Conservation (phyloP, 1,139 yeast genomes). For the Nematodospora anomalae region DNA sequence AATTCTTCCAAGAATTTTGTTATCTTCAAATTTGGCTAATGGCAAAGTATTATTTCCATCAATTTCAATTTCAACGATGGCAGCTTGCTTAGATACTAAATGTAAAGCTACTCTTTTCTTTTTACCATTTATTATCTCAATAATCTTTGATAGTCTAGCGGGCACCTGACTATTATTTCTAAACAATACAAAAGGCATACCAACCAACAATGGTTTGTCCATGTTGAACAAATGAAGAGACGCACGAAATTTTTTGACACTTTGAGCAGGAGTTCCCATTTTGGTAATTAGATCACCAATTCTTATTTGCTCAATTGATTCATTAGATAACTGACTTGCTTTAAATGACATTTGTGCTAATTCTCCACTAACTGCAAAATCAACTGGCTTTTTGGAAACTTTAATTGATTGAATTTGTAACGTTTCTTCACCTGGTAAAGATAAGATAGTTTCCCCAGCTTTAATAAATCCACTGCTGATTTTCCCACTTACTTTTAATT, state of each 20-base stretch:
- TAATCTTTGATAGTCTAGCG: constrained; percentile 62
- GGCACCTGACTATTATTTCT: constrained; percentile 80
- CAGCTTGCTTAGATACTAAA: constrained; percentile 70
- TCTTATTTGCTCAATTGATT: constrained; percentile 48
- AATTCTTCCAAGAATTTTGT: constrained; percentile 71
- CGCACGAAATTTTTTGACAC: constrained; percentile 54
- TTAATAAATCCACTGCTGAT: constrained; percentile 74
- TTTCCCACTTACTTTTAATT: constrained; percentile 63
- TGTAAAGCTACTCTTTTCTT: constrained; percentile 64
- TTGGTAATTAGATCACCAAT: constrained; percentile 75
- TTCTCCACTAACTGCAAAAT: constrained; percentile 68
- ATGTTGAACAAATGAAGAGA: constrained; percentile 68
- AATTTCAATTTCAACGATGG: constrained; percentile 67
- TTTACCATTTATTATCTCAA: constrained; percentile 39
- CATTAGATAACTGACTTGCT: constrained; percentile 39
- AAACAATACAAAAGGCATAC: constrained; percentile 80
- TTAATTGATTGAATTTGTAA: constrained; percentile 36
- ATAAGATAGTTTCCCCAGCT: constrained; percentile 67
- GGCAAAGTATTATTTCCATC: constrained; percentile 59
- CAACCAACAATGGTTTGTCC: constrained; percentile 73
- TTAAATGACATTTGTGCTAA: constrained; percentile 61
- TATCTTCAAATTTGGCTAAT: constrained; percentile 56
- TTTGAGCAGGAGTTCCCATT: constrained; percentile 44
- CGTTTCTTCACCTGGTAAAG: constrained; percentile 52
- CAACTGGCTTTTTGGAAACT: constrained; percentile 26